Evolutionary conservation across 1,139 yeast genomes (phyloP).

Genomic region (Meyerozyma carpophila): DNA sequence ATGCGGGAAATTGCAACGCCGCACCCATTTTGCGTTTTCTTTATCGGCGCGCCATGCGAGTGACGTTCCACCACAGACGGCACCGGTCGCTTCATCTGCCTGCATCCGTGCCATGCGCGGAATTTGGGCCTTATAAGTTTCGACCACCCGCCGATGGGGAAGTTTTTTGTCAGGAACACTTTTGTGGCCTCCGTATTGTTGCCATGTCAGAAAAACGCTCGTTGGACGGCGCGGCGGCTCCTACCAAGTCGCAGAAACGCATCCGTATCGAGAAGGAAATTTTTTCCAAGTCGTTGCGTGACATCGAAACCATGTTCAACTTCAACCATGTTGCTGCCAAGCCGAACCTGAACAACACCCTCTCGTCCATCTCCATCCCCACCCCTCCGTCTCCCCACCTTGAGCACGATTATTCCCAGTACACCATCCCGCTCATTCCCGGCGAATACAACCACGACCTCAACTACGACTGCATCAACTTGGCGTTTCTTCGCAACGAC

Average conservation of each 20-base stretch:
- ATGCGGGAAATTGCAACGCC: not conserved
- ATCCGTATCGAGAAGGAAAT: conserved; percentile 22
- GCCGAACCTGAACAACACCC: not conserved
- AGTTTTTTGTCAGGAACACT: not conserved
- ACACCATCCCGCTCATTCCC: not conserved
- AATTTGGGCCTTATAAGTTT: no score
- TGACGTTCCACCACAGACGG: not conserved
- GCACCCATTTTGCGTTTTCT: not conserved
- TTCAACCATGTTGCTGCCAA: conserved; percentile 5
- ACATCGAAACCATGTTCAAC: conserved; percentile 23
- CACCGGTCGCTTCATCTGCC: no score
- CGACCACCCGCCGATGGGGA: not conserved
- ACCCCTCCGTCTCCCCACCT: not conserved
- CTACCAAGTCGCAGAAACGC: conserved; percentile 18
- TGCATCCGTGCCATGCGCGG: no score
- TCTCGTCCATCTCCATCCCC: not conserved
- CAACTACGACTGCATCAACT: conserved; percentile 23
- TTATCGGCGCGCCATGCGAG: not conserved
- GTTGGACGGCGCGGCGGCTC: not conserved
- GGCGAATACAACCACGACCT: conserved; percentile 5
- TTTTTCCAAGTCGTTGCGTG: conserved; percentile 24
- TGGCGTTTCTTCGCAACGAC: conserved; percentile 11
- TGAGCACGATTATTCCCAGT: not conserved
- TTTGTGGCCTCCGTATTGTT: no score
- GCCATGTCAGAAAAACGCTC: conserved; percentile 1